phyloP scores from a whole-genome alignment of 163 green algal genomes.

The Coccomyxa subellipsoidea region DNA sequence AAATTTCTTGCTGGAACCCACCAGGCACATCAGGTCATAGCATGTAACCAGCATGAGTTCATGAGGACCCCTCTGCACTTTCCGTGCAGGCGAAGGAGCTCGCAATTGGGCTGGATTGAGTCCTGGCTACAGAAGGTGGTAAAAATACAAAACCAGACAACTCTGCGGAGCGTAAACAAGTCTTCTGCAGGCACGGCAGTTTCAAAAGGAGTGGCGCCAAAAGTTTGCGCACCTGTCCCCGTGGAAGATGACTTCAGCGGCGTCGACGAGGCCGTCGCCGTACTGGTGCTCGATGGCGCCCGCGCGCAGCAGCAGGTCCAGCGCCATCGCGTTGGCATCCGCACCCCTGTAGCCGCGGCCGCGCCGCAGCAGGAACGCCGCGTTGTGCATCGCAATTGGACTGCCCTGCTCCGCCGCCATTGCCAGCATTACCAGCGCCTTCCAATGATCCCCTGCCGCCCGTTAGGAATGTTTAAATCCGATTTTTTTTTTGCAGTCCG shows the following conservation, averaged over 20 bases:
- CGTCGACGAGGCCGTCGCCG: not conserved
- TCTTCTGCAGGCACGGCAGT: too few relatives aligned
- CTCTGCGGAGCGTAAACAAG: too few relatives aligned
- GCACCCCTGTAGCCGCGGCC: not conserved
- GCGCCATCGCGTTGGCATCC: not conserved
- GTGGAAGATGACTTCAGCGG: not conserved
- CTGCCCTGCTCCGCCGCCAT: constrained; percentile 9
- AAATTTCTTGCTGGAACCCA: not conserved
- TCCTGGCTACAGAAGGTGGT: too few relatives aligned
- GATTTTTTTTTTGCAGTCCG: not conserved
- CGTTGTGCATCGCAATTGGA: not conserved
- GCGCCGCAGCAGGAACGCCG: constrained; percentile 5
- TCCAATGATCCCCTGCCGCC: not conserved
- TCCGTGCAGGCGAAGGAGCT: not conserved
- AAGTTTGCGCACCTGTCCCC: not conserved
- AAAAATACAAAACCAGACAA: too few relatives aligned
- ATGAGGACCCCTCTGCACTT: too few relatives aligned
- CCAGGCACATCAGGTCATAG: not conserved
- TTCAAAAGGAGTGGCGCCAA: too few relatives aligned
- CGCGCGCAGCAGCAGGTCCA: not conserved
- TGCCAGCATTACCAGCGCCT: constrained; percentile 5
- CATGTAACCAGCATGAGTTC: not conserved
- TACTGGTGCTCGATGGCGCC: not conserved
- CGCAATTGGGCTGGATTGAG: too few relatives aligned
- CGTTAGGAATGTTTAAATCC: not conserved